These are phyloP conservation scores for Trichoderma orchidacearum DNA, from an alignment of 495 filamentous ascomycete genomes.

Conservation along the genomic window DNA sequence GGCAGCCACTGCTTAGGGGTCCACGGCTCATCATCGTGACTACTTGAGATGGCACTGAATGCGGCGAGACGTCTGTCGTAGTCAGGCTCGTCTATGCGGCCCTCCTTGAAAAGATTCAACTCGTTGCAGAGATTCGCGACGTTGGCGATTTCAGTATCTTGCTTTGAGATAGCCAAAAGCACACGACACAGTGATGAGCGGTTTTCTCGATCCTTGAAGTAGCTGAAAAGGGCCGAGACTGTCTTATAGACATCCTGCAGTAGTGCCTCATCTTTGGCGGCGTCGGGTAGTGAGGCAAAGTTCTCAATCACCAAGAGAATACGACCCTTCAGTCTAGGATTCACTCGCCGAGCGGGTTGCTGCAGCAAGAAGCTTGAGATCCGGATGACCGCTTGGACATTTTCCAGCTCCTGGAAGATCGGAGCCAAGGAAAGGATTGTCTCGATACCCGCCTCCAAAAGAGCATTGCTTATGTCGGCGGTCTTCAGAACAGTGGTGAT, in stretches of 20 bases:
- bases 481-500: conserved; percentile 51
- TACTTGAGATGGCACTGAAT: conserved; percentile 57
- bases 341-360: conserved; percentile 70
- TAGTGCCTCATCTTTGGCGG: conserved; percentile 40
- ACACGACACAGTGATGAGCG: conserved; percentile 59
- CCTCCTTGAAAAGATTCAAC: conserved; percentile 61
- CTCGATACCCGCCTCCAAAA: conserved; percentile 64
- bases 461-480: conserved; percentile 48
- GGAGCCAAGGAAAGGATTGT: conserved; percentile 61
- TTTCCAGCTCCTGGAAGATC: conserved; percentile 52
- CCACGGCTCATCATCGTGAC: conserved; percentile 30
- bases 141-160: conserved; percentile 43
- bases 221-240: conserved; percentile 65
- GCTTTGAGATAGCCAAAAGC: conserved; percentile 50
- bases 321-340: conserved; percentile 66
- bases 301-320: conserved; percentile 54
- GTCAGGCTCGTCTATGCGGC: conserved; percentile 67
- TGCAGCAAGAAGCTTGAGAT: conserved; percentile 69
- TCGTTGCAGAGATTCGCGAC: conserved; percentile 60
- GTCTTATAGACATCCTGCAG: conserved; percentile 46
- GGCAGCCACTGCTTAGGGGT: conserved; percentile 76
- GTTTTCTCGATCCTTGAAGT: conserved; percentile 67
- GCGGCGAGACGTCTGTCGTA: conserved; percentile 69
- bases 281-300: conserved; percentile 51
- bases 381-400: conserved; percentile 58